Percentiles rank a stretch among this genome's conserved stretches.
phyloP scores from a whole-genome alignment of 2,329 filamentous ascomycete species.

The Talaromyces albobiverticillius region DNA sequence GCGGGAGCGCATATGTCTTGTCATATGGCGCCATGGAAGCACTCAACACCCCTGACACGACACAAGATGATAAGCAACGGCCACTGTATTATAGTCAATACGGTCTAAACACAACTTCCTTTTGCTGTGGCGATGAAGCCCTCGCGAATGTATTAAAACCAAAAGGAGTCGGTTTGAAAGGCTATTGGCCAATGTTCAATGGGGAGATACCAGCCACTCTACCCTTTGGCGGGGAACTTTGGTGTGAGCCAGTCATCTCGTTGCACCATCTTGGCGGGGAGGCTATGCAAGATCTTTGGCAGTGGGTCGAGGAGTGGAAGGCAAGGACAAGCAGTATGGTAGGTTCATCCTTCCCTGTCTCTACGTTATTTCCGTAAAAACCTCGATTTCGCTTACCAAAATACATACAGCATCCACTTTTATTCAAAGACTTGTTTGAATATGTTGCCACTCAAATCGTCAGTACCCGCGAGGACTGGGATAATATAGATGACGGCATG shows the following conservation, averaged over 20 bases:
- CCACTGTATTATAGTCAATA: constrained; percentile 3
- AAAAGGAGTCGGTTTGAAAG: constrained; percentile 5
- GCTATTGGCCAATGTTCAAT: constrained; percentile 8
- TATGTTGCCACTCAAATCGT: not conserved
- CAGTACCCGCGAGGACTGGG: not conserved
- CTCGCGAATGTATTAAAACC: constrained; percentile 5
- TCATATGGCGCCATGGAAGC: constrained; percentile 7
- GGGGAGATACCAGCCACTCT: constrained; percentile 1
- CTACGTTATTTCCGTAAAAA: not conserved
- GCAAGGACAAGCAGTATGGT: not conserved
- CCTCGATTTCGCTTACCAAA: not conserved
- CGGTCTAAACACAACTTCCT: constrained; percentile 1
- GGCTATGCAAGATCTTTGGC: constrained; percentile 2
- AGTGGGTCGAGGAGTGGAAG: constrained; percentile 4
- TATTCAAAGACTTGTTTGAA: constrained; percentile 8
- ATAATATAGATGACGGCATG: constrained; percentile 5
- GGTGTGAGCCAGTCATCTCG: constrained; percentile 8
- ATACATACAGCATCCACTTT: not conserved
- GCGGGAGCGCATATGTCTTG: constrained; percentile 2
- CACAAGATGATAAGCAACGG: not conserved
- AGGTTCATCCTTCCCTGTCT: not conserved
- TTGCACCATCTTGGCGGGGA: constrained; percentile 8
- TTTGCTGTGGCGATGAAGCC: constrained; percentile 9
- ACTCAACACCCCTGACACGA: not conserved
- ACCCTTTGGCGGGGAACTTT: constrained; percentile 2